Conservation (phyloP, 805 yeast species). For the Starmerella stigmatis region DNA sequence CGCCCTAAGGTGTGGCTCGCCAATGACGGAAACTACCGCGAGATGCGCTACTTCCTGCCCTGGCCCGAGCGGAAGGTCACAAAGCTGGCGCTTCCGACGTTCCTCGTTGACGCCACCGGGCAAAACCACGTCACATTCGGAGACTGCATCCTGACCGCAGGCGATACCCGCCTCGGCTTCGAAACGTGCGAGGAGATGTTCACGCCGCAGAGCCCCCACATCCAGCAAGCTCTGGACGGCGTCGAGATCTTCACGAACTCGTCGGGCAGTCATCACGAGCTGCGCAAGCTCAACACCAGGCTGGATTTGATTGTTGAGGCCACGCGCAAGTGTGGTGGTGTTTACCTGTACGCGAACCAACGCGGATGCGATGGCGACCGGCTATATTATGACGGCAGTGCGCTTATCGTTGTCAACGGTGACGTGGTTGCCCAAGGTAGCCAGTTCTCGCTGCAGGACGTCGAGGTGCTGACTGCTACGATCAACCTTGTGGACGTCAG, state of each 20-base stretch:
- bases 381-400: conserved; percentile 93
- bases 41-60: conserved; percentile 93
- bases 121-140: conserved; percentile 71
- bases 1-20: conserved; percentile 91
- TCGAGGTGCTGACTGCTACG: conserved; percentile 92
- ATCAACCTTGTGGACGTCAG: conserved; percentile 88
- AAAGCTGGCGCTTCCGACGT: conserved; percentile 57
- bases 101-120: conserved; percentile 53
- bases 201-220: conserved; percentile 93
- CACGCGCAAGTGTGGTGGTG: conserved; percentile 92
- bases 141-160: conserved; percentile 74
- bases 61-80: conserved; percentile 82
- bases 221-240: conserved; percentile 84
- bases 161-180: conserved; percentile 86
- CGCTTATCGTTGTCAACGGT: conserved; percentile 87
- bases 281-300: conserved; percentile 78
- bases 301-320: conserved; percentile 81
- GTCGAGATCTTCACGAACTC: conserved; percentile 96
- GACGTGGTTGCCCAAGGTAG: conserved; percentile 83
- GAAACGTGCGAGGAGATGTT: conserved; percentile 97
- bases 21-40: conserved; percentile 95
- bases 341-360: conserved; percentile 87
- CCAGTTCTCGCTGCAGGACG: conserved; percentile 82
- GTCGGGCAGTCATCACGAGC: conserved; percentile 95
- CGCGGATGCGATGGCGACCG: conserved; percentile 98